phyloP scores from a whole-genome alignment of 257 asterid species.

The Solanum bukasovii region DNA sequence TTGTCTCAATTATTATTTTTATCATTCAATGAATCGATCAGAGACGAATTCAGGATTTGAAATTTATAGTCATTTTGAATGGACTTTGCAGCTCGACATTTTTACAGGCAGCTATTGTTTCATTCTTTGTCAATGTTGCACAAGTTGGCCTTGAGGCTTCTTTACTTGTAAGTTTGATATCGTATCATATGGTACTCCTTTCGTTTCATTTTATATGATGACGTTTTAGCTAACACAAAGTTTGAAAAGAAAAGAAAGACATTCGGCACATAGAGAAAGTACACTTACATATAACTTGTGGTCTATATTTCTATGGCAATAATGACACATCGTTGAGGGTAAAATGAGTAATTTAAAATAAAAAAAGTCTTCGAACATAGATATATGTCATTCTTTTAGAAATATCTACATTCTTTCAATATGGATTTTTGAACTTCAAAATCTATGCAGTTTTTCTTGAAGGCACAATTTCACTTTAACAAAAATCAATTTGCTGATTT shows the following conservation, averaged over 20 bases:
- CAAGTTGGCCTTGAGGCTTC: slow-evolving; percentile 69
- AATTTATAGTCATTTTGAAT: not conserved
- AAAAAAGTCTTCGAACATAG: not conserved
- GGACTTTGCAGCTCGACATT: slow-evolving; percentile 53
- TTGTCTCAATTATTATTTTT: not conserved
- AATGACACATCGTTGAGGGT: not conserved
- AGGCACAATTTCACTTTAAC: slow-evolving; percentile 81
- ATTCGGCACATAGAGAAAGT: not conserved
- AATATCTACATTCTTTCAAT: not conserved
- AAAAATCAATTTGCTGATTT: slow-evolving; percentile 88
- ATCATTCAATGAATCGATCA: not conserved
- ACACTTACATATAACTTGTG: not conserved
- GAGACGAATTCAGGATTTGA: not conserved
- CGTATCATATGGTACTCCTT: not conserved
- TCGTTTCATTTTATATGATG: not conserved
- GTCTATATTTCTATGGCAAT: not conserved
- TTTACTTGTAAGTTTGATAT: slow-evolving; percentile 32
- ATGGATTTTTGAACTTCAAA: not conserved
- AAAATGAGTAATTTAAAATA: not conserved
- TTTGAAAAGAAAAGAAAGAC: not conserved
- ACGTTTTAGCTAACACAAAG: not conserved
- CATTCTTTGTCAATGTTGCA: slow-evolving; percentile 59
- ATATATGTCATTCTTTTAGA: not conserved
- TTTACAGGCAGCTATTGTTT: slow-evolving; percentile 68
- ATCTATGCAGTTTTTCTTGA: slow-evolving; percentile 63